These are phyloP conservation scores for Tanacetum coccineum DNA, from an alignment of 129 eudicot genomes.

Conservation along the genomic window DNA sequence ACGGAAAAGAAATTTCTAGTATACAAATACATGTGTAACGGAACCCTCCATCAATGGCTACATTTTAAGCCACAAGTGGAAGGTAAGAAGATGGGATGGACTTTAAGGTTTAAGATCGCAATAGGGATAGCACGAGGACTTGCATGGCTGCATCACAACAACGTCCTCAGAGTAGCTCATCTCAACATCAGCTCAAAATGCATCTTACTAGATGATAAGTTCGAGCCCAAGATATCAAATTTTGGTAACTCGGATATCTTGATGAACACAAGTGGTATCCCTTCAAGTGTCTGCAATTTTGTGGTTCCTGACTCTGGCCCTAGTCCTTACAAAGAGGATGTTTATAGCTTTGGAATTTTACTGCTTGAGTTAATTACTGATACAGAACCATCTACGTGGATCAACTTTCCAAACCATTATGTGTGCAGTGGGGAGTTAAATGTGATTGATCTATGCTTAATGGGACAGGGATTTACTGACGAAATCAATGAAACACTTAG, in stretches of 20 bases:
- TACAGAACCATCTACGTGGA: slow-evolving; percentile 15
- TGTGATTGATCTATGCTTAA: slow-evolving; percentile 15
- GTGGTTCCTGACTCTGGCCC: slow-evolving; percentile 36
- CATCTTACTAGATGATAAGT: slow-evolving; percentile 43
- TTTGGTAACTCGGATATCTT: slow-evolving; percentile 44
- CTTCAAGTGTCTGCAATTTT: slow-evolving; percentile 15
- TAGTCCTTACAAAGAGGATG: slow-evolving; percentile 61
- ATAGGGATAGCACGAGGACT: slow-evolving; percentile 53
- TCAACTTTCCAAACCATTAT: neutral
- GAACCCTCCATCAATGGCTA: slow-evolving; percentile 46
- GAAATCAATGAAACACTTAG: slow-evolving; percentile 15
- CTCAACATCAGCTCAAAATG: slow-evolving; percentile 43
- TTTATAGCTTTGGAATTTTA: slow-evolving; percentile 72
- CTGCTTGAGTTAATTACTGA: slow-evolving; percentile 65
- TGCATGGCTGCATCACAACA: slow-evolving; percentile 54
- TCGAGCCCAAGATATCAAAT: slow-evolving; percentile 51
- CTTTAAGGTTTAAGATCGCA: slow-evolving; percentile 43
- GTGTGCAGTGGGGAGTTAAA: neutral
- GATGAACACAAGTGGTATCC: slow-evolving; percentile 33
- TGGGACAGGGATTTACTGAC: slow-evolving; percentile 18
- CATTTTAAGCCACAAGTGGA: slow-evolving; percentile 28
- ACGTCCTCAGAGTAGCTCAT: slow-evolving; percentile 41
- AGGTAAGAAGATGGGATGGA: slow-evolving; percentile 37
- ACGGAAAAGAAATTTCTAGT: slow-evolving; percentile 42
- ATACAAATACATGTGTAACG: slow-evolving; percentile 48